These are phyloP conservation scores for Cylindrodendrum hubeiense DNA, from an alignment of 2,329 filamentous ascomycete genomes.

Conservation along the genomic window DNA sequence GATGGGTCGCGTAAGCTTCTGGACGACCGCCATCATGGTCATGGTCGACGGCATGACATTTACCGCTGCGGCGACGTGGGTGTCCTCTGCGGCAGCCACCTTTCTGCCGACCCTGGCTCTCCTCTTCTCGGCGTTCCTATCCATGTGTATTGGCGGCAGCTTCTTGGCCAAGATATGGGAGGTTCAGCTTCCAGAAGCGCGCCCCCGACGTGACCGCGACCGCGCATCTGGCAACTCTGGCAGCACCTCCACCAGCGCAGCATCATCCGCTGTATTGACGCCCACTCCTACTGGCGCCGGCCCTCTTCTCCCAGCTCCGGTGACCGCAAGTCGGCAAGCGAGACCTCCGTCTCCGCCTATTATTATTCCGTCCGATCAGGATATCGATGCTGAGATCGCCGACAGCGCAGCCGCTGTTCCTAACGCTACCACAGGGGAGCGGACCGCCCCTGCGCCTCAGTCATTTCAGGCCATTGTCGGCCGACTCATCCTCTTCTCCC, in stretches of 20 bases:
- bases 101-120: constrained; percentile 69
- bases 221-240: constrained; percentile 31
- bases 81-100: constrained; percentile 65
- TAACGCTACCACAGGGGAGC: constrained; percentile 38
- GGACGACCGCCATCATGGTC: constrained; percentile 71
- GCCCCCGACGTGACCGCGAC: constrained; percentile 59
- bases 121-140: constrained; percentile 64
- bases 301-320: constrained; percentile 55
- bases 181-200: constrained; percentile 67
- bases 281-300: constrained; percentile 43
- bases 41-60: constrained; percentile 73
- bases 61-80: constrained; percentile 66
- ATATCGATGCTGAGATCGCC: constrained; percentile 71
- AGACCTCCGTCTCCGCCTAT: constrained; percentile 56
- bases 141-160: constrained; percentile 67
- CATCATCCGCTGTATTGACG: constrained; percentile 41
- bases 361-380: constrained; percentile 74
- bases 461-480: constrained; percentile 69
- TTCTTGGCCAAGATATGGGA: constrained; percentile 72
- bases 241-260: constrained; percentile 39
- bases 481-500: constrained; percentile 67
- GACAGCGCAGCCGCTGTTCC: constrained; percentile 55
- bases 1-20: constrained; percentile 74
- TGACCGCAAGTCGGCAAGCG: constrained; percentile 49
- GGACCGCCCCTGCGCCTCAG: constrained; percentile 40